Conservation (phyloP, 306 rosid species). For the Cicer yamashitae region DNA sequence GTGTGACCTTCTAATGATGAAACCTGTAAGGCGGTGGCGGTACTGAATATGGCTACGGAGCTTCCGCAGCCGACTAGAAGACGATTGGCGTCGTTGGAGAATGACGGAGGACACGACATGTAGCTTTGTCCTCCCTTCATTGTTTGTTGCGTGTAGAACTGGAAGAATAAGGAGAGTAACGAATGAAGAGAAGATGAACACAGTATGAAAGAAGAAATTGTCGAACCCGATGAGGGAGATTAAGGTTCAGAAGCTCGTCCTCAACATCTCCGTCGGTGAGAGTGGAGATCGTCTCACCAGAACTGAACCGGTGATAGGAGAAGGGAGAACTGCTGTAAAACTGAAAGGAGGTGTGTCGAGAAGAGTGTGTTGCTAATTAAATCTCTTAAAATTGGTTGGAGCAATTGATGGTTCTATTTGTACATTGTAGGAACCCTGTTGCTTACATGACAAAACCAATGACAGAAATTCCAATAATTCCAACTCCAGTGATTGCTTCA, state of each 20-base stretch:
- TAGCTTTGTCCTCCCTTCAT: constrained; percentile 75
- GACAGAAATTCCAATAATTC: constrained; percentile 51
- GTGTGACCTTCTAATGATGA: constrained; percentile 74
- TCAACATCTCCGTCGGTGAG: constrained; percentile 84
- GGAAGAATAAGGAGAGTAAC: too few species aligned
- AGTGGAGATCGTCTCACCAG: constrained; percentile 87
- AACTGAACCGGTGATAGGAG: too few species aligned
- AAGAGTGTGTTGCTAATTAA: too few species aligned
- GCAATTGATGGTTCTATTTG: too few species aligned
- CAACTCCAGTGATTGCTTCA: constrained; percentile 67
- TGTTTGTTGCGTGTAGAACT: constrained; percentile 36
- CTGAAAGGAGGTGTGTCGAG: too few species aligned
- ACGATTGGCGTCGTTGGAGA: constrained; percentile 78
- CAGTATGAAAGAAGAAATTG: constrained; percentile 56
- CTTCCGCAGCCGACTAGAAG: constrained; percentile 70
- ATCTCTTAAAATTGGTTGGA: too few species aligned
- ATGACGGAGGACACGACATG: constrained; percentile 71
- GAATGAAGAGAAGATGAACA: too few species aligned
- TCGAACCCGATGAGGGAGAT: constrained; percentile 83
- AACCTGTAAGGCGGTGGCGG: constrained; percentile 71
- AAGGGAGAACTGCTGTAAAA: too few species aligned
- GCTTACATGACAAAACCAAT: constrained; percentile 56
- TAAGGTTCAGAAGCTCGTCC: constrained; percentile 80
- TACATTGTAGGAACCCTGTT: constrained; percentile 51
- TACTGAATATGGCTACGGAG: constrained; percentile 75